Percentiles rank a stretch among this genome's conserved stretches.
Evolutionary conservation across 257 asterid genomes (phyloP).

Genomic region (Solanum gracilifrons): DNA sequence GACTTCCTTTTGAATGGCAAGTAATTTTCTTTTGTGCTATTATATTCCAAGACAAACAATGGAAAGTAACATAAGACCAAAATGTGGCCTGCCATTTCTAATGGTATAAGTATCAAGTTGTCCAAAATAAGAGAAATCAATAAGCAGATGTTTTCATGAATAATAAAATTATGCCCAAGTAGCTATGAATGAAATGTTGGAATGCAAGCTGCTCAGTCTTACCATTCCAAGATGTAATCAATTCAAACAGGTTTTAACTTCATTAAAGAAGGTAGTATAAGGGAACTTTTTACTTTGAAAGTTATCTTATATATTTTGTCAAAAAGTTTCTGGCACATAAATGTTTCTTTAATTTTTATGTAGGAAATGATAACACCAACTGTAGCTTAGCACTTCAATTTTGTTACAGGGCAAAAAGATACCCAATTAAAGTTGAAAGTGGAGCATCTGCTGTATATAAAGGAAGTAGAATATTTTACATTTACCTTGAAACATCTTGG

Average conservation of each 20-base stretch:
- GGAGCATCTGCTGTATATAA: slow-evolving; percentile 50
- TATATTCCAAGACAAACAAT: background rate
- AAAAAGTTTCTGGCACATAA: background rate
- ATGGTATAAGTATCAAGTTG: background rate
- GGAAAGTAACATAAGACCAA: background rate
- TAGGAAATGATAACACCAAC: background rate
- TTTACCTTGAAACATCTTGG: slow-evolving; percentile 89
- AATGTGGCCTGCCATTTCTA: background rate
- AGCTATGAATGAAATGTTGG: background rate
- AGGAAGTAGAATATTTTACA: slow-evolving; percentile 52
- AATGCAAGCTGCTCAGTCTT: background rate
- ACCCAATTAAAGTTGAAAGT: slow-evolving; percentile 78
- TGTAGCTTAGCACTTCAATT: background rate
- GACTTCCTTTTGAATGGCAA: background rate
- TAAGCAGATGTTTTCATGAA: background rate
- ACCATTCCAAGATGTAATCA: background rate
- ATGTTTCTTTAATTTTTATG: background rate
- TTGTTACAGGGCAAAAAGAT: slow-evolving; percentile 75
- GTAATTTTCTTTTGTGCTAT: background rate
- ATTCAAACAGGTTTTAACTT: background rate
- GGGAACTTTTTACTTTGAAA: background rate
- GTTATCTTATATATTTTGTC: background rate
- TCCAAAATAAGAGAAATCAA: background rate
- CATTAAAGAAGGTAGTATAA: background rate
- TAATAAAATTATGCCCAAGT: background rate